These are phyloP conservation scores for Melaleuca quinquenervia DNA, from an alignment of 345 rosid genomes.

Conservation along the genomic window DNA sequence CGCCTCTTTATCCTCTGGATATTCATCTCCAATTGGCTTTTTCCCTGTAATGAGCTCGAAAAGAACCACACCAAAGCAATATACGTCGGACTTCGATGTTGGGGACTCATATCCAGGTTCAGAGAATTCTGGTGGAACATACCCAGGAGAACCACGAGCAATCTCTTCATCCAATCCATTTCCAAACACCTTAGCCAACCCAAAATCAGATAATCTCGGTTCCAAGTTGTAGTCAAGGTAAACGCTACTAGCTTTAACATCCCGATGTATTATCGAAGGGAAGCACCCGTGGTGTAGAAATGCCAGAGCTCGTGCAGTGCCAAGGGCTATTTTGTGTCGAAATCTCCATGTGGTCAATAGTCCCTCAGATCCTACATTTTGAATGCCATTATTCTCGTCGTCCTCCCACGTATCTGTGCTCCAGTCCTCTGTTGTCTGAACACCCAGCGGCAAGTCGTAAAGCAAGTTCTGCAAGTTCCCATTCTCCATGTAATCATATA, in stretches of 20 bases:
- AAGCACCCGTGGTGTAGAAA: constrained; percentile 96
- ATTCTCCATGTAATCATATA: constrained; percentile 93
- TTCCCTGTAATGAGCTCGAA: constrained; percentile 80
- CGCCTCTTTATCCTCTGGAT: constrained; percentile 48
- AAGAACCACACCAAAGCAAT: constrained; percentile 82
- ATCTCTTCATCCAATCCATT: constrained; percentile 60
- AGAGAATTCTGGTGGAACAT: constrained; percentile 73
- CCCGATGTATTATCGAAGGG: constrained; percentile 76
- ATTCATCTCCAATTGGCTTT: constrained; percentile 58
- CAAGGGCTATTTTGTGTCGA: constrained; percentile 79
- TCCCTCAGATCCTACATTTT: constrained; percentile 51
- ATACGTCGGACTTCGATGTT: constrained; percentile 82
- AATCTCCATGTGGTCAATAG: constrained; percentile 66
- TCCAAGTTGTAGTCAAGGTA: constrained; percentile 75
- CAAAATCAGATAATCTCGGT: constrained; percentile 85
- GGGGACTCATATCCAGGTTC: constrained; percentile 39
- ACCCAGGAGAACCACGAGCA: constrained; percentile 65
- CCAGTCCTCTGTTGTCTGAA: constrained; percentile 81
- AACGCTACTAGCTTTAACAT: constrained; percentile 82
- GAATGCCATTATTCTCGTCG: constrained; percentile 44
- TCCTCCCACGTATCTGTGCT: constrained; percentile 84
- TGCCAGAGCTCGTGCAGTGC: constrained; percentile 84
- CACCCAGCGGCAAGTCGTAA: constrained; percentile 77
- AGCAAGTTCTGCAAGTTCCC: constrained; percentile 91
- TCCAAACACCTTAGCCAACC: constrained; percentile 79